Percentiles rank a stretch among this genome's conserved stretches.
Conservation (phyloP, 2,329 filamentous ascomycete genomes). For the Calycina herbarum region DNA sequence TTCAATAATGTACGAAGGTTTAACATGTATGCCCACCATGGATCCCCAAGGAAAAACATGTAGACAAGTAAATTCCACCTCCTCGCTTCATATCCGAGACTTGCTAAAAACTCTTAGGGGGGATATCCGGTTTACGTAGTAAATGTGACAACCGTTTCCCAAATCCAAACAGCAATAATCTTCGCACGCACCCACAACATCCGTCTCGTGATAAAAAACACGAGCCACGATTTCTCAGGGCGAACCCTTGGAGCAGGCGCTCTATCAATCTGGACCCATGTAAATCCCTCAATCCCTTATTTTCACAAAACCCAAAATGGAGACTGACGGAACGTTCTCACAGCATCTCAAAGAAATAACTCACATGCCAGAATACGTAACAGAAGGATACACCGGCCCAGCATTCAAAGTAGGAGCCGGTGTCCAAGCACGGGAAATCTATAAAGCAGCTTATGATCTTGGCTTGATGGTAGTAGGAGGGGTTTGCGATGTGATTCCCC, state of each 20-base stretch:
- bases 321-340: background rate
- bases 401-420: constrained; percentile 32
- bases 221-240: constrained; percentile 48
- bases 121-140: background rate
- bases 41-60: background rate
- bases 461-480: constrained; percentile 14
- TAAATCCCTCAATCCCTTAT: background rate
- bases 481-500: background rate
- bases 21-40: background rate
- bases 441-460: constrained; percentile 35
- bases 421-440: constrained; percentile 18
- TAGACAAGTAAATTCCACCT: background rate
- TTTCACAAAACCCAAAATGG: background rate
- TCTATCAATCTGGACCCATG: constrained; percentile 20
- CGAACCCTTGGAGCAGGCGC: constrained; percentile 42
- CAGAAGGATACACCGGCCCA: constrained; percentile 10
- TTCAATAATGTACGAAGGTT: background rate
- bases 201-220: constrained; percentile 39
- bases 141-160: background rate
- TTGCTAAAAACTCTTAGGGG: background rate
- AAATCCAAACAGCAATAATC: background rate
- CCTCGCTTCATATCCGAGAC: background rate
- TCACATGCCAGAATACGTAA: constrained; percentile 9
- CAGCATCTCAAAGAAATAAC: constrained; percentile 16
- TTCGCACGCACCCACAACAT: background rate